Evolutionary conservation across 1,284 basidiomycete species (phyloP), one percentile per base, ranked within the genome.

Genomic region (Meira miltonrushii): DNA sequence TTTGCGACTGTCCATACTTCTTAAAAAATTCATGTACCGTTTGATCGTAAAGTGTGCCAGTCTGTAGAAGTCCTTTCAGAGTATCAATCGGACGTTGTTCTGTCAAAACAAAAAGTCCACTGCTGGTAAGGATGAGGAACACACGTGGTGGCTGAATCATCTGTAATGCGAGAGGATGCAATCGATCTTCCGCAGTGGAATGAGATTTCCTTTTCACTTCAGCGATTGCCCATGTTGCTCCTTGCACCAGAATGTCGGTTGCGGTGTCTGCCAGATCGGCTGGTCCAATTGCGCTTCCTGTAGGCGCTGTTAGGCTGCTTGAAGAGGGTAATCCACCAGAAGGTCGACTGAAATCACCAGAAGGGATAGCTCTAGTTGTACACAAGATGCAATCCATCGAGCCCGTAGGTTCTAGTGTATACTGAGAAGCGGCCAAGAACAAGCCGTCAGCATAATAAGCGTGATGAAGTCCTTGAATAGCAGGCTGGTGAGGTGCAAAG

Each of bases 41-140:
- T 9, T 69, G 65, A 55, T 69, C 68, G 53, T 66, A 64, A 10
- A 62, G 60, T 9, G 57, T 61, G 19, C 67, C 65, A 0, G 66
- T 66, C 49, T 81, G 79, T 46, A 83, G 67, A 43, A 82, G 67
- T 4, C 72, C 75, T 37, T 84, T 83, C 54, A 95, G 79, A 60
- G 88, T 87, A 77, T 96, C 92, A 44, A 93, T 79, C 2, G 91
- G 86, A 52, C 92, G 83, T 59, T 89, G 83, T 79, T 92, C 92
- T n/a, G 84, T 83, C 53, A 94, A 80, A 75, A 90, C 87, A 9
- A 87, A 88, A 62, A 95, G 79, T 1, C 91, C 92, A 39, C 86
- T 86, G 69, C 89, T 90, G 19, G 90, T 91, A 61, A 95, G 80
- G 58, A 94, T 84, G 79, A 94, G 85, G 76, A 93, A 93, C 68